These are phyloP conservation scores for Globisporangium uncinulatum DNA, from an alignment of 352 stramenopile genomes.

Conservation along the genomic window DNA sequence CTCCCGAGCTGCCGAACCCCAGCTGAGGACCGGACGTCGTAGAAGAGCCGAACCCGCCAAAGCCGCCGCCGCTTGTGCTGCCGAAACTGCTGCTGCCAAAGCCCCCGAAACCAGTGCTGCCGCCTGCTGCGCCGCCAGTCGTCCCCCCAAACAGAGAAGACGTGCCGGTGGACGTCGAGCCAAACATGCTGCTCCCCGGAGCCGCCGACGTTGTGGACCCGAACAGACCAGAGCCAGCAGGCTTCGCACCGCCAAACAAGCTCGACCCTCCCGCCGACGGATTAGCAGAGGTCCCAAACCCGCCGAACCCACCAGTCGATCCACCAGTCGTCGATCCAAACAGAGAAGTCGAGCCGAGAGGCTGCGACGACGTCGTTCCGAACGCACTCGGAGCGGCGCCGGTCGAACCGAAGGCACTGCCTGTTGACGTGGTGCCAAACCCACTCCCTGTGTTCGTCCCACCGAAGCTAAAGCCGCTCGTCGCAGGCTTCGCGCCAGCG, in stretches of 20 bases:
- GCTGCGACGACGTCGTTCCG: conserved; percentile 24
- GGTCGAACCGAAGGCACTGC: conserved; percentile 28
- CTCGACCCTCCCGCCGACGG: conserved; percentile 20
- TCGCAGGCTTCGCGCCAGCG: conserved; percentile 23
- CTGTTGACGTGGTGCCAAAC: conserved; percentile 27
- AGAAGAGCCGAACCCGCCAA: conserved; percentile 39
- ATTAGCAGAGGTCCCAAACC: conserved; percentile 30
- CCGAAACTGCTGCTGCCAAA: conserved; percentile 38
- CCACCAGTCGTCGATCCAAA: conserved; percentile 27
- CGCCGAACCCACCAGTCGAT: conserved; percentile 29
- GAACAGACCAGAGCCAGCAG: conserved; percentile 28
- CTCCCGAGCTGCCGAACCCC: conserved; percentile 11
- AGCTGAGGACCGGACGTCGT: conserved; percentile 10
- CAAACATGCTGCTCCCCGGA: conserved; percentile 25
- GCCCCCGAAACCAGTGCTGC: conserved; percentile 28
- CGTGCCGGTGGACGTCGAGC: conserved; percentile 21
- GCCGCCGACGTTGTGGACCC: conserved; percentile 23
- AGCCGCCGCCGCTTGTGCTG: conserved; percentile 23
- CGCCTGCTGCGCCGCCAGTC: conserved; percentile 20
- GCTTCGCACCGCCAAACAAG: conserved; percentile 38
- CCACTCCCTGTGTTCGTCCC: conserved; percentile 17
- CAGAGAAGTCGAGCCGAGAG: conserved; percentile 30
- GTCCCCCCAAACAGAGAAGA: conserved; percentile 36
- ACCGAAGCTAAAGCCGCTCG: conserved; percentile 41
- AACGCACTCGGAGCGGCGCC: conserved; percentile 28